phyloP scores from a whole-genome alignment of 2,329 filamentous ascomycete species.

The Chaetomium sp. region DNA sequence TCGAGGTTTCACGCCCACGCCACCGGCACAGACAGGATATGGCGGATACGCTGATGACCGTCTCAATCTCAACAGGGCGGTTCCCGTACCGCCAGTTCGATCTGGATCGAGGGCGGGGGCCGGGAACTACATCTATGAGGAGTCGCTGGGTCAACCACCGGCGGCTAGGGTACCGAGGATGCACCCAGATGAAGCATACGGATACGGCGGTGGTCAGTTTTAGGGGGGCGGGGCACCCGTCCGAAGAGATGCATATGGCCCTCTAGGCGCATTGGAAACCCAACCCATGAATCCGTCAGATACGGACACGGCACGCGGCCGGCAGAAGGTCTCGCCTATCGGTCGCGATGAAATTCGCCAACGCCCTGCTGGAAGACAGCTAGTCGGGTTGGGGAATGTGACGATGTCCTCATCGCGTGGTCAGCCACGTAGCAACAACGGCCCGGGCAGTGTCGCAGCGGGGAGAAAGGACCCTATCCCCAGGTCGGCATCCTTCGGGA shows the following conservation, averaged over 20 bases:
- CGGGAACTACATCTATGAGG: neutral
- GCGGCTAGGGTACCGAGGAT: neutral
- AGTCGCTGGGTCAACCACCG: neutral
- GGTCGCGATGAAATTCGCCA: neutral
- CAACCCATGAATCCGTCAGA: neutral
- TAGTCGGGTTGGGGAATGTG: neutral
- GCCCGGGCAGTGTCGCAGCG: neutral
- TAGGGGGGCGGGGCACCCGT: slow-evolving; percentile 18
- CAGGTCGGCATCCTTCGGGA: slow-evolving; percentile 1
- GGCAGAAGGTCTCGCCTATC: neutral
- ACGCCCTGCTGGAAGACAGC: neutral
- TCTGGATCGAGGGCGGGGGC: neutral
- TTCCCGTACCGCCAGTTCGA: neutral
- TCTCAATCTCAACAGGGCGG: slow-evolving; percentile 3
- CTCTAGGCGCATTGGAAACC: neutral
- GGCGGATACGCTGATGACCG: neutral
- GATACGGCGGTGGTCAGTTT: too few species aligned
- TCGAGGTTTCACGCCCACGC: neutral
- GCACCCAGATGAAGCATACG: neutral
- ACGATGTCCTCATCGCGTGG: neutral
- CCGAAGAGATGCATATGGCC: slow-evolving; percentile 2
- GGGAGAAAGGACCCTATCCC: neutral
- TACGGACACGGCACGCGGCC: neutral
- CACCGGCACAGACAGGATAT: neutral
- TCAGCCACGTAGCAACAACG: neutral